phyloP scores from a whole-genome alignment of 2,329 filamentous ascomycete species.

The Drechslerella stenobrocha region DNA sequence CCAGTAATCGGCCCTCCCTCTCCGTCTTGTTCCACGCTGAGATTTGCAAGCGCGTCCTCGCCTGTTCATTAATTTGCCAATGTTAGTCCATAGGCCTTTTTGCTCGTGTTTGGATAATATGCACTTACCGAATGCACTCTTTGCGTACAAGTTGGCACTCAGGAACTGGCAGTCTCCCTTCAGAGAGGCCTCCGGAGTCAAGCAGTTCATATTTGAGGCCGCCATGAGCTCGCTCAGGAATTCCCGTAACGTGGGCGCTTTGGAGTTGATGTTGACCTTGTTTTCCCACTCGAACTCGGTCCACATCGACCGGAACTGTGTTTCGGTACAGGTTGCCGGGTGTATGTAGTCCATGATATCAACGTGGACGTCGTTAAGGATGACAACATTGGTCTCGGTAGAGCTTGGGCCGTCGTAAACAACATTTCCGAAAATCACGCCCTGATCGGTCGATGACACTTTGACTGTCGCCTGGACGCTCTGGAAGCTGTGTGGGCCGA shows the following conservation, averaged over 20 bases:
- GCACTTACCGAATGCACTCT: constrained; percentile 97
- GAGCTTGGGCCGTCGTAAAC: constrained; percentile 93
- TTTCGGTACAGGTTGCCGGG: constrained; percentile 87
- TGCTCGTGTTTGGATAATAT: too few species aligned
- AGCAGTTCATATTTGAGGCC: constrained; percentile 96
- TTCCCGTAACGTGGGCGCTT: constrained; percentile 84
- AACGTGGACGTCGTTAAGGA: constrained; percentile 95
- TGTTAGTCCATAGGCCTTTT: too few species aligned
- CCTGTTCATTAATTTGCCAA: constrained; percentile 62
- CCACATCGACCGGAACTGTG: constrained; percentile 99
- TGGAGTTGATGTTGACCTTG: constrained; percentile 99
- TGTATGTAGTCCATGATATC: constrained; percentile 99
- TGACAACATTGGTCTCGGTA: constrained; percentile 93
- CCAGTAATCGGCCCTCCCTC: constrained; percentile 93
- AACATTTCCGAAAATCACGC: constrained; percentile 98
- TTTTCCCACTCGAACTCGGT: constrained; percentile 99
- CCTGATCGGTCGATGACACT: constrained; percentile 95
- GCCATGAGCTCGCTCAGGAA: constrained; percentile 96
- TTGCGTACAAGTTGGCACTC: constrained; percentile 93
- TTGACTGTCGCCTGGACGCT: constrained; percentile 99
- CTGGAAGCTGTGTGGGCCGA: constrained; percentile 93
- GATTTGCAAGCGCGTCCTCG: constrained; percentile 94
- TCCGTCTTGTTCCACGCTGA: constrained; percentile 97
- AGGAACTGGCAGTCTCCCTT: constrained; percentile 98
- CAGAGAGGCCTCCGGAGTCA: constrained; percentile 93